phyloP scores from a whole-genome alignment of 192 early-diverging fungal species.

The Podila epigama region DNA sequence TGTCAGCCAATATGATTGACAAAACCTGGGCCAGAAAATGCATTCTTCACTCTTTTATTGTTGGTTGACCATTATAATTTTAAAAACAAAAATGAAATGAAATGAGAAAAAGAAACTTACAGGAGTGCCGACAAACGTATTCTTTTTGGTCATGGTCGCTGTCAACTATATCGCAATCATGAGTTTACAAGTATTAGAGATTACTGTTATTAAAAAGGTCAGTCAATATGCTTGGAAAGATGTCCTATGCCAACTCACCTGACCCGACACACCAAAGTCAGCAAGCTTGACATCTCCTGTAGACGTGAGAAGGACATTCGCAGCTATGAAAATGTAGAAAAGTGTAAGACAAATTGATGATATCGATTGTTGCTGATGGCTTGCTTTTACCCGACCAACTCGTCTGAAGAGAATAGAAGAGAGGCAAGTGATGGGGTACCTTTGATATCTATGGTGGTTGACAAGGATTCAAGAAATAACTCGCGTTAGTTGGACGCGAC shows the following conservation, averaged over 20 bases:
- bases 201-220: background rate
- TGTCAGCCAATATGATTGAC: no score
- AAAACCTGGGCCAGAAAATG: background rate
- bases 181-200: background rate
- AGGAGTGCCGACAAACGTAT: constrained; percentile 98
- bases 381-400: no score
- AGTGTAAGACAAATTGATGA: background rate
- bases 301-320: constrained; percentile 75
- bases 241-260: constrained; percentile 52
- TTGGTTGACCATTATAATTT: no score
- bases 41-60: background rate
- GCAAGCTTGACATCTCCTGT: constrained; percentile 83
- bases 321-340: constrained; percentile 59
- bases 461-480: background rate
- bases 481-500: background rate
- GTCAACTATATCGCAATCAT: constrained; percentile 60
- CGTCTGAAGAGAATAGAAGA: no score
- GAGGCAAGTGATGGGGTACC: constrained; percentile 15
- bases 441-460: constrained; percentile 30
- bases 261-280: constrained; percentile 97
- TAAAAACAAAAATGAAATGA: constrained; percentile 69
- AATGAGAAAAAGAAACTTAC: constrained; percentile 38
- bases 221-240: background rate
- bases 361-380: no score
- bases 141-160: constrained; percentile 91